These are phyloP conservation scores for Mayamaea pseudoterrestris DNA, from an alignment of 108 stramenopile species.

Conservation along the genomic window DNA sequence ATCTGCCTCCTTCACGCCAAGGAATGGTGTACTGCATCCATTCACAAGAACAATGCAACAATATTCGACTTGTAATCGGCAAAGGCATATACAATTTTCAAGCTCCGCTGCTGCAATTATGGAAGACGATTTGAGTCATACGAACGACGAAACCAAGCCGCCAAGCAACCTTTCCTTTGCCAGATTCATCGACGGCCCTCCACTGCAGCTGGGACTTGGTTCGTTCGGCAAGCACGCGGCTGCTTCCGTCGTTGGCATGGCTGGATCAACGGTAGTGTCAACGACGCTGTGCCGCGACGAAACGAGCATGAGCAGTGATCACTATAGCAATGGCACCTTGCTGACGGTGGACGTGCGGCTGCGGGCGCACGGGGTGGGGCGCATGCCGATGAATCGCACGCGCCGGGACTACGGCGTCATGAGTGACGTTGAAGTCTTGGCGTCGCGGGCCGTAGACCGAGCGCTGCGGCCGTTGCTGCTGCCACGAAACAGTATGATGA, in stretches of 20 bases:
- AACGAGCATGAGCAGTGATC: background rate
- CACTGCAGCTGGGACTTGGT: constrained; percentile 13
- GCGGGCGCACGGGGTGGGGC: constrained; percentile 49
- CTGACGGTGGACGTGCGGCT: constrained; percentile 54
- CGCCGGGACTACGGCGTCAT: constrained; percentile 35
- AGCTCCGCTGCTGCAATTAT: no score
- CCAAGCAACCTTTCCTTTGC: no score
- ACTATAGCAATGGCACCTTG: constrained; percentile 10
- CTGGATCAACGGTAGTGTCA: constrained; percentile 19
- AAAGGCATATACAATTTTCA: no score
- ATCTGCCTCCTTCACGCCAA: no score
- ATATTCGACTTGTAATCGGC: no score
- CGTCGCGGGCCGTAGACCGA: constrained; percentile 47
- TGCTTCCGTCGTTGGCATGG: constrained; percentile 20
- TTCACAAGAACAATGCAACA: no score
- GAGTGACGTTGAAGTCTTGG: constrained; percentile 46
- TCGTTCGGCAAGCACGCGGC: constrained; percentile 17
- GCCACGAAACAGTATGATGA: constrained; percentile 1
- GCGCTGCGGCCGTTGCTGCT: constrained; percentile 40
- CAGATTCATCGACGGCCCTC: constrained; percentile 6
- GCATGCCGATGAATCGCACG: constrained; percentile 30
- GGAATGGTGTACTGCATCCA: no score
- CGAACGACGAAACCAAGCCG: no score
- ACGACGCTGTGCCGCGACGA: constrained; percentile 10
- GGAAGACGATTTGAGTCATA: no score